Evolutionary conservation across 2,329 filamentous ascomycete species (phyloP).

Genomic region (Fusarium chlamydosporum): DNA sequence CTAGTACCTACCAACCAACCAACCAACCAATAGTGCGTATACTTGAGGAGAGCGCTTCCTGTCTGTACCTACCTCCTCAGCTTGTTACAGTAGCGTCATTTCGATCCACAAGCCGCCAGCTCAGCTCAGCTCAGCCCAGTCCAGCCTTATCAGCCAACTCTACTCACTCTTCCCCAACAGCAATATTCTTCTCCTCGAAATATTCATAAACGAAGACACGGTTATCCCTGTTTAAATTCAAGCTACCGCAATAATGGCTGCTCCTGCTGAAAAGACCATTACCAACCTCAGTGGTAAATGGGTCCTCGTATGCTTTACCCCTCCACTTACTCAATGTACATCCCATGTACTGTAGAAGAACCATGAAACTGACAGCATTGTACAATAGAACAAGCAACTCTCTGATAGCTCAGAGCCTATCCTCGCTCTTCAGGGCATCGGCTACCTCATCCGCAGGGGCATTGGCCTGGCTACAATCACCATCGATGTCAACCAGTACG

Average conservation of each 20-base stretch:
- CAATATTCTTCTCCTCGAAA: conserved; percentile 6
- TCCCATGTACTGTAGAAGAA: background rate
- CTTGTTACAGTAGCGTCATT: conserved; percentile 39
- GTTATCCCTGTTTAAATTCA: background rate
- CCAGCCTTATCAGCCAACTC: conserved; percentile 21
- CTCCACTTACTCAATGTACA: background rate
- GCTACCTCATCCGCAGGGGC: conserved; percentile 80
- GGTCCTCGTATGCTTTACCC: conserved; percentile 69
- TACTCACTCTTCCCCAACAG: conserved; percentile 7
- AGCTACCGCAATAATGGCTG: conserved; percentile 71
- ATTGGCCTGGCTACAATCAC: conserved; percentile 78
- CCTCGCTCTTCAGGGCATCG: conserved; percentile 79
- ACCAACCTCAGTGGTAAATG: conserved; percentile 78
- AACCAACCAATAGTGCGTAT: conserved; percentile 1
- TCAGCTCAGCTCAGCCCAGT: conserved; percentile 15
- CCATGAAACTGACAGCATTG: conserved; percentile 17
- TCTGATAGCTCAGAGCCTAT: conserved; percentile 78
- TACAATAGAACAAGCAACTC: conserved; percentile 77
- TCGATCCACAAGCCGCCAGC: conserved; percentile 33
- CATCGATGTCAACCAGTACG: conserved; percentile 71
- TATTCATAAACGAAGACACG: background rate
- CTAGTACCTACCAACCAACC: too few relatives aligned
- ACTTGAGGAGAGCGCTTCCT: conserved; percentile 13
- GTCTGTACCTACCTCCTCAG: background rate
- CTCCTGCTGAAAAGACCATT: conserved; percentile 75